Evolutionary conservation across 768 basidiomycete species (phyloP).

Genomic region (Macrolepiota albuminosa): DNA sequence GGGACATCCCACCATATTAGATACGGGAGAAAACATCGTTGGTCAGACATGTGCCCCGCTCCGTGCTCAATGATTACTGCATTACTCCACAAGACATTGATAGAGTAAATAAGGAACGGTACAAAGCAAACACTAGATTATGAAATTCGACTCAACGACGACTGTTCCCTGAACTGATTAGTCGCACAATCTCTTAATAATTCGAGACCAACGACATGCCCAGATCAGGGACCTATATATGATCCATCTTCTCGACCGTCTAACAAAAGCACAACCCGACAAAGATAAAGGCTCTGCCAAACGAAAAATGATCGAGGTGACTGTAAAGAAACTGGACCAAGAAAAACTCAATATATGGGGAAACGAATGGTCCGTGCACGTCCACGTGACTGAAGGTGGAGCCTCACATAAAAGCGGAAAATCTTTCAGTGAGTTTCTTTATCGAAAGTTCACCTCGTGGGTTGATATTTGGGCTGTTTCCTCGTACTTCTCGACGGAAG

Average conservation of each 20-base stretch:
- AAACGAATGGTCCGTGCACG: constrained; percentile 50
- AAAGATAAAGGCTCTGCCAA: constrained; percentile 12
- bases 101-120: neutral
- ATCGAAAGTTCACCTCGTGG: constrained; percentile 71
- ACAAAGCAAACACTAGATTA: neutral
- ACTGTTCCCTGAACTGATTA: constrained; percentile 69
- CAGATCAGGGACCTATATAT: constrained; percentile 41
- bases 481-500: constrained; percentile 27
- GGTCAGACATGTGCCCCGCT: too few species aligned
- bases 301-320: constrained; percentile 14
- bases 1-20: neutral
- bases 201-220: constrained; percentile 62
- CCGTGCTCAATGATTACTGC: too few species aligned
- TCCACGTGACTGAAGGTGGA: neutral
- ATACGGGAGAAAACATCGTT: neutral
- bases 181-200: constrained; percentile 47
- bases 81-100: neutral
- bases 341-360: constrained; percentile 18
- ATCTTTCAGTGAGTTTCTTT: constrained; percentile 7
- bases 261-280: constrained; percentile 12
- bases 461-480: constrained; percentile 69
- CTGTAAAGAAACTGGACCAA: constrained; percentile 10
- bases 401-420: neutral
- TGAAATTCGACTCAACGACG: neutral
- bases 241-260: constrained; percentile 44